A percentile compares a stretch with the other conserved stretches of the same genome.
phyloP scores from a whole-genome alignment of 2,329 filamentous ascomycete species.

The Sodiomyces alkalinus region DNA sequence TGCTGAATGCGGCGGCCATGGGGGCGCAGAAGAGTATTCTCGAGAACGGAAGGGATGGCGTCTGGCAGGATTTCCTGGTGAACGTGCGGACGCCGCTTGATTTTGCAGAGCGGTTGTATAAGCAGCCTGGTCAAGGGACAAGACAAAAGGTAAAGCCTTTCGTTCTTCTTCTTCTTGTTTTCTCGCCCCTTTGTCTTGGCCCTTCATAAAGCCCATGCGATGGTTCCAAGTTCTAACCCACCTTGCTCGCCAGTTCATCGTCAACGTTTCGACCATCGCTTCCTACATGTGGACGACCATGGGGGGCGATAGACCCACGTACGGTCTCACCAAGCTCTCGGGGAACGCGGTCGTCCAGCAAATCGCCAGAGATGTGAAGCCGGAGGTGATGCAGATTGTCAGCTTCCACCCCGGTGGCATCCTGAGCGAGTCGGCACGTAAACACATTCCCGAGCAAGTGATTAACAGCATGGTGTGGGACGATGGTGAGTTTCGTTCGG shows the following conservation, averaged over 20 bases:
- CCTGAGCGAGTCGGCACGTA: neutral
- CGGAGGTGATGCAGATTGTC: slow-evolving; percentile 12
- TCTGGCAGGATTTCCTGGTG: slow-evolving; percentile 4
- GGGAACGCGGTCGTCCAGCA: slow-evolving; percentile 20
- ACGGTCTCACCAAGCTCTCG: slow-evolving; percentile 22
- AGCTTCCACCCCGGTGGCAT: slow-evolving; percentile 14
- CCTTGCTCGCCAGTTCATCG: slow-evolving; percentile 16
- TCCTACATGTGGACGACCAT: slow-evolving; percentile 7
- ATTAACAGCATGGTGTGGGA: slow-evolving; percentile 1
- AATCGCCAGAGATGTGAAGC: slow-evolving; percentile 18
- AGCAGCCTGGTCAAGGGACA: slow-evolving; percentile 12
- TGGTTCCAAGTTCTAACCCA: no score
- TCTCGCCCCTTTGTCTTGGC: neutral
- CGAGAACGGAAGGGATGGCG: neutral
- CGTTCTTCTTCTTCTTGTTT: no score
- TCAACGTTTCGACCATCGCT: slow-evolving; percentile 15
- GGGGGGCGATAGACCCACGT: slow-evolving; percentile 11
- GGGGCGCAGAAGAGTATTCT: neutral
- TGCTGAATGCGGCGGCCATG: slow-evolving; percentile 11
- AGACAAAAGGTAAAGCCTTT: slow-evolving; percentile 7
- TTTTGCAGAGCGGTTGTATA: slow-evolving; percentile 13
- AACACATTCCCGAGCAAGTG: slow-evolving; percentile 4
- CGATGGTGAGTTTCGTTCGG: no score
- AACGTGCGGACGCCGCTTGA: slow-evolving; percentile 6
- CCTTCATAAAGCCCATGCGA: neutral